Base-by-base conservation (phyloP, 202 grass and related monocot species). In the Hordeum pubiflorum region DNA sequence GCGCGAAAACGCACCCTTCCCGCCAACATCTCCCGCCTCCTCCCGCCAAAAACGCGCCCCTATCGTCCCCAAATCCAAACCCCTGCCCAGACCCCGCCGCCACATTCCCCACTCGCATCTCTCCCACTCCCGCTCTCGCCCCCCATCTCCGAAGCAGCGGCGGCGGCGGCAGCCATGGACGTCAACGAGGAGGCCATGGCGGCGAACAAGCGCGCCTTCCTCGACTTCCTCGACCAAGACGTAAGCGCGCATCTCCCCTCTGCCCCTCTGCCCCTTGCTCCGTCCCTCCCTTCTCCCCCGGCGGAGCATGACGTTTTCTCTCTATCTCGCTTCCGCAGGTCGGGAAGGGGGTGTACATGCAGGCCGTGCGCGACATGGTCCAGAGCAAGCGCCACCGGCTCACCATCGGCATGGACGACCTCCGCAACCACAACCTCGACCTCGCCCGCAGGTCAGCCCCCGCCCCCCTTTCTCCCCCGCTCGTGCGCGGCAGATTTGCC, bases 141-240 rank as follows among this genome's bases (percentile, higher is more conserved):
- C 36, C 46, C 17, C 67, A 17, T 84, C 83, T 12, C 84, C 63
- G 52, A 36, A 67, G 58, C 80, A 44, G 52, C 63, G 68, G 79
- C 78, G 79, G 58, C 58, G 58, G 14, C 39, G 40, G 67, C 64
- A 71, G 74, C 81, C 85, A 98, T 98, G 96, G 96, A 98, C 72
- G 81, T 93, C 79, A 98, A 98, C 92, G 96, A 98, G 81, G 96
- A 98, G 77, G 90, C 90, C 63, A 90, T 95, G 92, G 96, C 88
- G 24, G 92, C 90, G 78, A 74, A 98, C 88, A 95, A 90, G 84
- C 84, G 92, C 79, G 82, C 80, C 60, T 91, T 95, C 75, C 83
- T 94, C n/a, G 92, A 91, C 57, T 98, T 95, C 87, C 82, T 98
- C 41, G 96, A 98, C 84, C 92, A 93, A 57, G 92, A 95, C 4